Conservation (phyloP, 148 eudicot genomes). For the Persicaria tinctoria region DNA sequence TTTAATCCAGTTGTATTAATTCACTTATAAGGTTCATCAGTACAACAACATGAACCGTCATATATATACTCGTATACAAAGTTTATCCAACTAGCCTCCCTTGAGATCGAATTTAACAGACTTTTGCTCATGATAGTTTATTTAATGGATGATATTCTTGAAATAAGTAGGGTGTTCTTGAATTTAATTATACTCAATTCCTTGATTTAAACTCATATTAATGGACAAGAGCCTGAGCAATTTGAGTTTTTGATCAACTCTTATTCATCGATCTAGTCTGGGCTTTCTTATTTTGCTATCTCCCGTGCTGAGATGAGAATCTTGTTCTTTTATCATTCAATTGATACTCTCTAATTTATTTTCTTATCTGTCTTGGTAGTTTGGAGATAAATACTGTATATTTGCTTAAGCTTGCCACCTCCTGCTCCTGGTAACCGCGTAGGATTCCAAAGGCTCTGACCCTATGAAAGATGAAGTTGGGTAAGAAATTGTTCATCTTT, state of each 20-base stretch:
- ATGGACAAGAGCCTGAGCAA: not conserved
- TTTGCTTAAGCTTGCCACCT: not conserved
- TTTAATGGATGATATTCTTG: not conserved
- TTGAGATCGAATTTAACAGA: not conserved
- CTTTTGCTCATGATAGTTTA: not conserved
- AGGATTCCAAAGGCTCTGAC: not conserved
- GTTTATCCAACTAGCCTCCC: constrained; percentile 5
- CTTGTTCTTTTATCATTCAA: too few species aligned
- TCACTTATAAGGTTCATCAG: not conserved
- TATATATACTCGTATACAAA: not conserved
- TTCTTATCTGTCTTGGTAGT: constrained; percentile 12
- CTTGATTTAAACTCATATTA: not conserved
- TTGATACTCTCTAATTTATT: too few species aligned
- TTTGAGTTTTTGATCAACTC: not conserved
- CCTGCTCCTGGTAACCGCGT: not conserved
- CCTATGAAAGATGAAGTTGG: constrained; percentile 36
- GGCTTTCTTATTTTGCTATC: not conserved
- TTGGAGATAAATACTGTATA: constrained; percentile 8
- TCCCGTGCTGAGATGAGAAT: too few species aligned
- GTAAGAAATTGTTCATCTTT: constrained; percentile 15
- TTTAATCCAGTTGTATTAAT: not conserved
- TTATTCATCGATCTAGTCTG: constrained; percentile 3
- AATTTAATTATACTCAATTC: not conserved
- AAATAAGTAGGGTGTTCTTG: not conserved
- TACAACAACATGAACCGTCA: not conserved